Evolutionary conservation across 2,329 filamentous ascomycete genomes (phyloP).

Genomic region (Colletotrichum melonis): DNA sequence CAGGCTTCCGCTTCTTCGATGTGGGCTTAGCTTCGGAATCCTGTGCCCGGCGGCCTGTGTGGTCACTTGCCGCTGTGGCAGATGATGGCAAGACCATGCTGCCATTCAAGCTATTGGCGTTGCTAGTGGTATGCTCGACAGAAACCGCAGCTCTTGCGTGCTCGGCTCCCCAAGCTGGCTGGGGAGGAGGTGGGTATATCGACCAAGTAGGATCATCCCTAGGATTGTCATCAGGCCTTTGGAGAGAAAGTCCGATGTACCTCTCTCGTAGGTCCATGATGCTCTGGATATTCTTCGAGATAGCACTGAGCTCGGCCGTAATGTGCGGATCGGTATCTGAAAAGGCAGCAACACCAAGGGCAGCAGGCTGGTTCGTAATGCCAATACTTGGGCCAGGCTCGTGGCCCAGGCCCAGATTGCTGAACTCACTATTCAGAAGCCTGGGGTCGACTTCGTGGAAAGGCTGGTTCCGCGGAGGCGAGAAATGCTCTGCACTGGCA

Average conservation of each 20-base stretch:
- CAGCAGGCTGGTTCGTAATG: constrained; percentile 55
- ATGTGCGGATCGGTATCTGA: constrained; percentile 82
- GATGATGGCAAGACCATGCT: constrained; percentile 52
- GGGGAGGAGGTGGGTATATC: constrained; percentile 91
- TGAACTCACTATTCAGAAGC: neutral
- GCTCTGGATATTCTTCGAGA: constrained; percentile 91
- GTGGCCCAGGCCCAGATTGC: constrained; percentile 5
- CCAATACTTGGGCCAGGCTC: neutral
- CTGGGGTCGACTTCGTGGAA: neutral
- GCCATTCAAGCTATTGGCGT: constrained; percentile 58
- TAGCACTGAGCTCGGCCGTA: constrained; percentile 83
- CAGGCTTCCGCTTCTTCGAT: constrained; percentile 80
- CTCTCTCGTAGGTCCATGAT: constrained; percentile 89
- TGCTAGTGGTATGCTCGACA: constrained; percentile 48
- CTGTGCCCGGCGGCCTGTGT: constrained; percentile 33
- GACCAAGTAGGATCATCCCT: constrained; percentile 85
- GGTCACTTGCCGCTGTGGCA: neutral
- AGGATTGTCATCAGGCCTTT: constrained; percentile 86
- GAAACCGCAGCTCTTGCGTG: constrained; percentile 41
- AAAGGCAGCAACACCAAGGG: constrained; percentile 73
- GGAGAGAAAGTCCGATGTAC: constrained; percentile 87
- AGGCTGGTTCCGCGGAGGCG: neutral
- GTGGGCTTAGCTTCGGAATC: constrained; percentile 56
- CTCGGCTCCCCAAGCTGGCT: constrained; percentile 78
- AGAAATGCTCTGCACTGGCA: neutral